Conservation (phyloP, 1,139 yeast species). For the Geotrichum bryndzae region DNA sequence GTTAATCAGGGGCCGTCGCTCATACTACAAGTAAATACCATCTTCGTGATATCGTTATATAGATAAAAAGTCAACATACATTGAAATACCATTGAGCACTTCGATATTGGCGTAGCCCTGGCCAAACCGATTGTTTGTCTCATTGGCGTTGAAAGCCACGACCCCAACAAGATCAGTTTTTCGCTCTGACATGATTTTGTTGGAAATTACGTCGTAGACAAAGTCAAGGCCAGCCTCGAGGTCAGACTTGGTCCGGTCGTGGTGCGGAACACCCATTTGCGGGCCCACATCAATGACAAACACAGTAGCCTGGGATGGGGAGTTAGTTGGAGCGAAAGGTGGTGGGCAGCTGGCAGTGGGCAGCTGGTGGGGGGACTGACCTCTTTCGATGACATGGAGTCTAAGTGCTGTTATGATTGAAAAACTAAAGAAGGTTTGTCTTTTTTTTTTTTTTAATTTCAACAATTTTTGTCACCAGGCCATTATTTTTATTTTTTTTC, state of each 20-base stretch:
- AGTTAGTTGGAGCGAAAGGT: not conserved
- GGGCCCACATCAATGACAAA: slow-evolving; percentile 51
- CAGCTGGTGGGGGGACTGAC: not conserved
- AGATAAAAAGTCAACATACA: slow-evolving; percentile 5
- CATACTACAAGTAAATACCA: not conserved
- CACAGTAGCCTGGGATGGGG: slow-evolving; percentile 39
- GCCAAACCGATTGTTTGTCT: slow-evolving; percentile 3
- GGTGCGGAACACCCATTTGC: slow-evolving; percentile 37
- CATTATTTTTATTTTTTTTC: not conserved
- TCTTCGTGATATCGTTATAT: slow-evolving; percentile 10
- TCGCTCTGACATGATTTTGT: slow-evolving; percentile 44
- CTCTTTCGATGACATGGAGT: not conserved
- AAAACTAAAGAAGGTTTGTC: not conserved
- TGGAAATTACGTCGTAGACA: slow-evolving; percentile 41
- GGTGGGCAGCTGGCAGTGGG: not conserved
- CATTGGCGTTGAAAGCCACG: slow-evolving; percentile 39
- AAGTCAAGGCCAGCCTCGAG: slow-evolving; percentile 41
- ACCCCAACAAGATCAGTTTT: slow-evolving; percentile 53
- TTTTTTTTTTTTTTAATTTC: not conserved
- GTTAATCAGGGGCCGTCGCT: not conserved
- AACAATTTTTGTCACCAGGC: not conserved
- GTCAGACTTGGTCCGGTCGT: slow-evolving; percentile 30
- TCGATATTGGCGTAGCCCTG: slow-evolving; percentile 7
- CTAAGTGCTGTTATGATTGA: not conserved
- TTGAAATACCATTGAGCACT: not conserved